A percentile compares a stretch with the other conserved stretches of the same genome.
These are phyloP conservation scores for Madurella mycetomatis DNA, from an alignment of 2,329 filamentous ascomycete genomes.

Conservation along the genomic window DNA sequence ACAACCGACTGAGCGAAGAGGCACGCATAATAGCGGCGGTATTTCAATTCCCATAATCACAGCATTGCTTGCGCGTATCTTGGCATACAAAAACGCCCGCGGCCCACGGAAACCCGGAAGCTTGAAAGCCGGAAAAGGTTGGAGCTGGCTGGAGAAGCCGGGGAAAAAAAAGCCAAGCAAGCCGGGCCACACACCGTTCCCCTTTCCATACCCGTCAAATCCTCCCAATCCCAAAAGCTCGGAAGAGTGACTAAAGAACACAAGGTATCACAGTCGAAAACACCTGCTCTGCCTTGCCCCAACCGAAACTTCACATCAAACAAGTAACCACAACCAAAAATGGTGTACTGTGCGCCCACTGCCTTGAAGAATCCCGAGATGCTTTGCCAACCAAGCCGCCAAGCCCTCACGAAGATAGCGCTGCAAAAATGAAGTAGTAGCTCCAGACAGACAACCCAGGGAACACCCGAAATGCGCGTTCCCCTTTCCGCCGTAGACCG, in stretches of 20 bases:
- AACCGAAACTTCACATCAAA: constrained; percentile 1
- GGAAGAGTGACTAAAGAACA: not conserved
- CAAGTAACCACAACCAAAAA: constrained; percentile 6
- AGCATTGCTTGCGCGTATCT: constrained; percentile 17
- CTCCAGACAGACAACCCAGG: constrained; percentile 14
- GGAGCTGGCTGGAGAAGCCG: not conserved
- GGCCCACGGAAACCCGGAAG: not conserved
- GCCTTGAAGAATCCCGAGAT: constrained; percentile 16
- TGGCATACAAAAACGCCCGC: constrained; percentile 18
- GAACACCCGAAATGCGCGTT: constrained; percentile 14
- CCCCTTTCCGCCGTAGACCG: constrained; percentile 14
- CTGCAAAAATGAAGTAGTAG: constrained; percentile 7
- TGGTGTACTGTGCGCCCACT: constrained; percentile 13
- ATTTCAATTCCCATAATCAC: constrained; percentile 19
- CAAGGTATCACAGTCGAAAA: constrained; percentile 3
- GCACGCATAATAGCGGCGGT: constrained; percentile 14
- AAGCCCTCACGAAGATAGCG: constrained; percentile 16
- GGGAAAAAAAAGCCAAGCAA: not conserved
- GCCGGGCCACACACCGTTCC: not conserved
- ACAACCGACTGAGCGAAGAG: constrained; percentile 17
- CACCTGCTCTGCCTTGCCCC: constrained; percentile 5
- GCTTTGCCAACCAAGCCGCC: constrained; percentile 23
- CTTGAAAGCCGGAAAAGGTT: not conserved
- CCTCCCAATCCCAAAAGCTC: constrained; percentile 3
- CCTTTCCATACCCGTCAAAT: not conserved